Evolutionary conservation across 1,284 basidiomycete genomes (phyloP), one percentile per base, ranked within the genome.

Genomic region (Sanguinoderma infundibulare): DNA sequence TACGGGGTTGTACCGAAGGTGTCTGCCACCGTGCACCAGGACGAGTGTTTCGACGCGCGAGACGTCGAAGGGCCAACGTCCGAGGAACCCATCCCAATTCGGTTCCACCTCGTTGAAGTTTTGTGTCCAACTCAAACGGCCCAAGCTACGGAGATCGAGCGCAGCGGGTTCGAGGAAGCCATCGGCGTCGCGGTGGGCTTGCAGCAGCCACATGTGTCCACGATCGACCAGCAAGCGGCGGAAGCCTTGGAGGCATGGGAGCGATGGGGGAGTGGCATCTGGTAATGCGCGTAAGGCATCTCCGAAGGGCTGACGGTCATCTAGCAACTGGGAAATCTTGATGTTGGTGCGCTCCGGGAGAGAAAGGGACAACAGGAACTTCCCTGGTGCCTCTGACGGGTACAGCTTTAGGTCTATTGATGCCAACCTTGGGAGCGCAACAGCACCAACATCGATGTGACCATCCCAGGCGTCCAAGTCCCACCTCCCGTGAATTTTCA

Each of bases 41-140:
- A 49, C 56, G 6, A 58, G 59, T 28, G 57, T 62, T 34, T 51
- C 49, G 32, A 51, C 35, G 2, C 12, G 32, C 2, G 49, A 51
- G 30, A 12, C 12, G n/a, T 51, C 42, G 24, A 46, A 46, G 5
- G 42, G 24, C 42, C 38, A 39, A n/a, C 20, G 17, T 15, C 17
- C 3, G 17, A 39, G 38, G 9, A 39, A 39, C 17, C 38, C 38
- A 39, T n/a, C 15, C n/a, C 2, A 14, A n/a, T 9, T 40, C 39
- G n/a, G 10, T 3, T 26, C 17, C 14, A n/a, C n/a, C n/a, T n/a
- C n/a, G n/a, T n/a, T n/a, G n/a, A n/a, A n/a, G n/a, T n/a, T n/a
- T n/a, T n/a, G n/a, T n/a, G n/a, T n/a, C n/a, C n/a, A n/a, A n/a
- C n/a, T n/a, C 42, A 22, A 46, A 5, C 5, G 24, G 32, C 35